phyloP scores from a whole-genome alignment of 2,329 filamentous ascomycete species.

The Didymosphaeria variabile region DNA sequence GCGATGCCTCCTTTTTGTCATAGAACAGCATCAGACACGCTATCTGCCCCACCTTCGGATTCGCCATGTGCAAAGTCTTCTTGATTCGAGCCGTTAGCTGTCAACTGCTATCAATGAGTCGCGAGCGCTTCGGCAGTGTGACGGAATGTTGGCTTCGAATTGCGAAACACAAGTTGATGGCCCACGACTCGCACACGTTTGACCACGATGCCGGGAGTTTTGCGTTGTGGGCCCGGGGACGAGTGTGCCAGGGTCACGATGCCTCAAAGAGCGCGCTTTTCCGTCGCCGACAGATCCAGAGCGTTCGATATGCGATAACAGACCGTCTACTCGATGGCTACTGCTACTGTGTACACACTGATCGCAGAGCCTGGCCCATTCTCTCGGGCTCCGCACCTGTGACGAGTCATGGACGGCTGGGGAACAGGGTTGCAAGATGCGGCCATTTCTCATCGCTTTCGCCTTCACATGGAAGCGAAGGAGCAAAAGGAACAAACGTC shows the following conservation, averaged over 20 bases:
- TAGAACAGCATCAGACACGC: no score
- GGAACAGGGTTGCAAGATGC: no score
- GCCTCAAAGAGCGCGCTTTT: background rate
- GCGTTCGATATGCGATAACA: background rate
- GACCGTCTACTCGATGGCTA: background rate
- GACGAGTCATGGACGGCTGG: no score
- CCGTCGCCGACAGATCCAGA: background rate
- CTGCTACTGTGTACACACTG: background rate
- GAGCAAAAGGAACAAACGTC: background rate
- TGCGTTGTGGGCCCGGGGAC: background rate
- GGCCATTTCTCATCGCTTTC: background rate
- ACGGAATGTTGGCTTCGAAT: background rate
- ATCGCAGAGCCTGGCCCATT: no score
- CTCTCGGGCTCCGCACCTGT: no score
- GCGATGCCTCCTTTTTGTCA: no score
- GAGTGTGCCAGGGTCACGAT: background rate
- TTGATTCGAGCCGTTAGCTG: background rate
- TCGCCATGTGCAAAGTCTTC: background rate
- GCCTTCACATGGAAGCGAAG: background rate
- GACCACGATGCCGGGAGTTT: background rate
- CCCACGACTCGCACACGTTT: background rate
- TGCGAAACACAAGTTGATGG: background rate
- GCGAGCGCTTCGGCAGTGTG: background rate
- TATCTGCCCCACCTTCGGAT: background rate
- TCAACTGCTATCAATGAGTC: background rate